Evolutionary conservation across 1,284 basidiomycete genomes (phyloP).

Genomic region (Irpex lacteus): DNA sequence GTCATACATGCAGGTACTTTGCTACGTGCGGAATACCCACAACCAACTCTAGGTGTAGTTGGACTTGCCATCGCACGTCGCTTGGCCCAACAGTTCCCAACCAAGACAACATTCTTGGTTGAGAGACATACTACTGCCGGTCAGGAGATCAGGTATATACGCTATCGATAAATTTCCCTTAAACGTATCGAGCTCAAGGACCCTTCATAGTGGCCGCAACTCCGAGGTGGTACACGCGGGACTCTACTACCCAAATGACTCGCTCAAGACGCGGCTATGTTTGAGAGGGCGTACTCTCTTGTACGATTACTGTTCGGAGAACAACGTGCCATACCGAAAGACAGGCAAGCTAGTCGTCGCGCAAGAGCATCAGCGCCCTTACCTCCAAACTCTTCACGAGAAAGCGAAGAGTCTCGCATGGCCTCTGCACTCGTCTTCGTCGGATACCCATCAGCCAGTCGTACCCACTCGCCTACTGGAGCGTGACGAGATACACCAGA

Average conservation of each 20-base stretch:
- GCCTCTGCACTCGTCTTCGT: conserved; percentile 40
- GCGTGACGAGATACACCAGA: conserved; percentile 66
- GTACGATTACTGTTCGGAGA: conserved; percentile 72
- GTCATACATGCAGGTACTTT: neutral
- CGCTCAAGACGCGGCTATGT: conserved; percentile 87
- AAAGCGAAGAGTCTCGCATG: conserved; percentile 58
- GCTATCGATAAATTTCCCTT: neutral
- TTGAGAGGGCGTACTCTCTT: conserved; percentile 84
- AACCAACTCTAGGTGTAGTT: conserved; percentile 59
- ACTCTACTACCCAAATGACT: conserved; percentile 81
- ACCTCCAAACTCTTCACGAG: conserved; percentile 67
- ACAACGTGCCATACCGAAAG: conserved; percentile 69
- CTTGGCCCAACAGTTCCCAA: conserved; percentile 65
- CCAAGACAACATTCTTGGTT: conserved; percentile 80
- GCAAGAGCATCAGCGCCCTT: conserved; percentile 57
- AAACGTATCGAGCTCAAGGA: neutral
- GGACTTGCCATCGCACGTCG: conserved; percentile 86
- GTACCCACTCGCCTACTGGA: conserved; percentile 71
- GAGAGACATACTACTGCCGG: conserved; percentile 77
- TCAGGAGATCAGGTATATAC: conserved; percentile 76
- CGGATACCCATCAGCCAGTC: conserved; percentile 28
- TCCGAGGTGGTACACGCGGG: conserved; percentile 96
- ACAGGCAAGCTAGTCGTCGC: conserved; percentile 91
- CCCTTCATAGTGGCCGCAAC: conserved; percentile 73
- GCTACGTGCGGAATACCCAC: neutral